Evolutionary conservation across 495 filamentous ascomycete genomes (phyloP).

Genomic region (Apodospora peruviana): DNA sequence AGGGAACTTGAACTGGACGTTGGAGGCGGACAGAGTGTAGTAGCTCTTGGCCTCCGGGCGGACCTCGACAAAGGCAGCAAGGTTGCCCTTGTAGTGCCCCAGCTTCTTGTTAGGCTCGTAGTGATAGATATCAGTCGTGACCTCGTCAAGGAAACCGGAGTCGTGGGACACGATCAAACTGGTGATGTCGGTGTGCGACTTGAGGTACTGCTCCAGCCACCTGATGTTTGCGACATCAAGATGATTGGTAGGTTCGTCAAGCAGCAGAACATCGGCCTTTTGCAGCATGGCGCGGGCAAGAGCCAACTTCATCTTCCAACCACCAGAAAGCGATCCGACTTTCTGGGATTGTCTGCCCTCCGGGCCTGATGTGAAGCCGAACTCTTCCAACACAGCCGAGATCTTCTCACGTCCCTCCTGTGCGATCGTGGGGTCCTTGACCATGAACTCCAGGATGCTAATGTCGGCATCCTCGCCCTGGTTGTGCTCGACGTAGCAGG

Average conservation of each 20-base stretch:
- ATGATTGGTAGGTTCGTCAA: slow-evolving; percentile 99
- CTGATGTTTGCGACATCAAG: slow-evolving; percentile 93
- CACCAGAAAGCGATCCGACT: slow-evolving; percentile 94
- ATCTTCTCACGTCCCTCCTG: slow-evolving; percentile 74
- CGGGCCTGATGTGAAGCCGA: slow-evolving; percentile 87
- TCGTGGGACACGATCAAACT: slow-evolving; percentile 97
- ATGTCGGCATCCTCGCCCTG: slow-evolving; percentile 95
- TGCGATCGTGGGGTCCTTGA: slow-evolving; percentile 75
- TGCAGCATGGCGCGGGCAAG: slow-evolving; percentile 94
- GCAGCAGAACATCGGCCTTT: slow-evolving; percentile 87
- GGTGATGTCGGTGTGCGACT: slow-evolving; percentile 92
- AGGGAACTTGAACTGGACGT: slow-evolving; percentile 96
- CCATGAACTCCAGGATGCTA: slow-evolving; percentile 86
- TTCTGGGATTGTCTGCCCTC: slow-evolving; percentile 80
- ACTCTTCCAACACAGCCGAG: slow-evolving; percentile 73
- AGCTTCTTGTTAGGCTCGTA: slow-evolving; percentile 96
- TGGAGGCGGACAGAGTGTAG: slow-evolving; percentile 89
- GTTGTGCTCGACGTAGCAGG: slow-evolving; percentile 98
- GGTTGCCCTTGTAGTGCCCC: slow-evolving; percentile 88
- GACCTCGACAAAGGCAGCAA: slow-evolving; percentile 83
- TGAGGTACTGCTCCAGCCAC: slow-evolving; percentile 94
- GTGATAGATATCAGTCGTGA: slow-evolving; percentile 99
- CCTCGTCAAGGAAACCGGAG: slow-evolving; percentile 91
- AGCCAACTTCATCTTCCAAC: slow-evolving; percentile 99
- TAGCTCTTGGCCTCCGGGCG: slow-evolving; percentile 98